Evolutionary conservation across 768 basidiomycete species (phyloP), one percentile per base, ranked within the genome.

Genomic region (Russula sp.): DNA sequence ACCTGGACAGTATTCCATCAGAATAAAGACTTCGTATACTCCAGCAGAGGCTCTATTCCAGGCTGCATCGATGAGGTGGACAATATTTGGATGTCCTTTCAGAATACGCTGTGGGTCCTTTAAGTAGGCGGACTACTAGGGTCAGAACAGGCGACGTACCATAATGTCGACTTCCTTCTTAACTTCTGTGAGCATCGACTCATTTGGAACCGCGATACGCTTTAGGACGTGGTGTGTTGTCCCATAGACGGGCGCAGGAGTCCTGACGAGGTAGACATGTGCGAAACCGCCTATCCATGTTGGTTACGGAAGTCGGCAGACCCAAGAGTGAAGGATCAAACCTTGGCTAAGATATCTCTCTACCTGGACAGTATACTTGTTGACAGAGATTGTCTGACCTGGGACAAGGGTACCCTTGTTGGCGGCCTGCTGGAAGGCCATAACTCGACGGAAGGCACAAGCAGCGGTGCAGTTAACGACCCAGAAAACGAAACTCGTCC

Each of bases 161-260:
- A 99, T 99, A 66, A 98, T 91, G 70, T 98, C 94, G 48, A 99
- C 97, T 74, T 99, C 97, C 75, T 89, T 93, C 79, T 92, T 90
- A 46, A 98, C 96, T 69, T 97, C 95, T 13, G 85, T 82, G 59
- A 98, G 83, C 81, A 95, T 91, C 39, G 81, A 76, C 71, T 98
- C 92, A 71, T 87, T 91, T 29, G 90, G 81, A 48, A 98, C 94
- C 22, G 91, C 94, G 63, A 99, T 94, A 50, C 95, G 85, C 75
- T 99, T 99, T 66, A 99, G 83, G 68, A 98, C 97, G 80, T 99
- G 97, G 68, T 88, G 90, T 22, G 89, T 93, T 36, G 92, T 94
- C 69, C 89, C 91, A 73, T 88, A 88, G 48, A 99, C 88, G 4
- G 93, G 92, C 38, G 83, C 79, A 16, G 87, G 80, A 6, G 95